Base-by-base conservation (phyloP, 768 basidiomycete genomes). In the Zangia roseola region DNA sequence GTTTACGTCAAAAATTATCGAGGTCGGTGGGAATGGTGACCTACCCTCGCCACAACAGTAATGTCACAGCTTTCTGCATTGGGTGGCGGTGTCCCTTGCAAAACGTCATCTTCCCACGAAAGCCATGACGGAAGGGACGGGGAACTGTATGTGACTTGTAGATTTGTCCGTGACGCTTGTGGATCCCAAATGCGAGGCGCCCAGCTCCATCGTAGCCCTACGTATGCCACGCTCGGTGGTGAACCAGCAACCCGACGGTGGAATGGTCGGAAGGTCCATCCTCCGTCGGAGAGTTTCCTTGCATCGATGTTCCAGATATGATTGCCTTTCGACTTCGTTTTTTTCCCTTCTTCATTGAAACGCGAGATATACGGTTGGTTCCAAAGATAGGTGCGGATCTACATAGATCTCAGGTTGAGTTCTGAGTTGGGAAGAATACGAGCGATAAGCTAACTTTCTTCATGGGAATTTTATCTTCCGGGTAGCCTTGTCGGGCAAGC, bases 231-330 rank as follows among this genome's bases (percentile, higher is more conserved):
- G 35, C 79, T 72, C 13, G 91, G 86, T 13, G 94, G 89, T 10
- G 77, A 76, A 23, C 92, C 93, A 28, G 92, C 88, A 46, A 98
- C 82, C 68, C 86, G 88, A 47, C 94, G 84, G 60, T 86, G 75
- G 72, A 95, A 97, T 12, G 90, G 85, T 43, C 91, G 80, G 72
- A 95, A 97, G 44, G 82, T 77, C 93, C 93, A 97, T 54, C 79
- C 73, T 35, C 86, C 81, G 40, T 88, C 88, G 20, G 73, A 73
- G 20, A 72, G 63, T 68, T 91, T 94, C 72, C 82, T 91, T n/a
- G 93, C 95, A 60, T 97, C 92, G 43, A 98, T 88, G 62, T 93
- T 94, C 95, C 95, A 99, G 57, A 97, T 97, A 61, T 98, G 95
- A 71, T 99, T 99, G 40, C 95, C 95, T 74, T 97, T 97, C 45